These are phyloP conservation scores for Microbotryum saponariae DNA, from an alignment of 1,284 basidiomycete genomes.

Conservation along the genomic window DNA sequence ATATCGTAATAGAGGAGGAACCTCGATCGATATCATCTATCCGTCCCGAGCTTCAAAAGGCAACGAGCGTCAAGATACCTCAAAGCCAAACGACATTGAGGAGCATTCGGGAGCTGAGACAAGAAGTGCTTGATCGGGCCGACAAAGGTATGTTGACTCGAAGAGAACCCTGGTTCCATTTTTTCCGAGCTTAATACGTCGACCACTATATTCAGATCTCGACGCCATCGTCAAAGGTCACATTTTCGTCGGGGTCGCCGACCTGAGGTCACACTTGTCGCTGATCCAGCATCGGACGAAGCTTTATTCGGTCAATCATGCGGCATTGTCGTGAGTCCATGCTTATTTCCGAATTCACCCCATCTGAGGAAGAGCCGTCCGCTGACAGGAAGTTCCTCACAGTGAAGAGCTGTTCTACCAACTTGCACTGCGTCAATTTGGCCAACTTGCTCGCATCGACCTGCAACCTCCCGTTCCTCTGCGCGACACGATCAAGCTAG, in stretches of 20 bases:
- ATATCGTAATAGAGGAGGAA: constrained; percentile 2
- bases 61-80: constrained; percentile 48
- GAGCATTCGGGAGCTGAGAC: constrained; percentile 66
- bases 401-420: constrained; percentile 96
- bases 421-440: constrained; percentile 84
- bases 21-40: too few relatives aligned
- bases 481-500: constrained; percentile 63
- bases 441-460: constrained; percentile 63
- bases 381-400: constrained; percentile 2
- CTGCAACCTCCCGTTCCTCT: constrained; percentile 75
- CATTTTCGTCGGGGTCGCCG: constrained; percentile 88
- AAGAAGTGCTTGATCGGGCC: constrained; percentile 53
- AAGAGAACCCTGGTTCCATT: background rate
- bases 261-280: constrained; percentile 63
- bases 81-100: constrained; percentile 72
- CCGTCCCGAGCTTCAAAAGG: background rate
- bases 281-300: constrained; percentile 82
- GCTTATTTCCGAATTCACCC: constrained; percentile 7
- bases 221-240: constrained; percentile 78
- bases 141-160: constrained; percentile 56
- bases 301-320: constrained; percentile 82
- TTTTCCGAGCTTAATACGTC: background rate
- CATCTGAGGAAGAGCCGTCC: background rate
- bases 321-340: constrained; percentile 59
- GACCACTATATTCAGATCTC: constrained; percentile 51